Percentiles rank a stretch among this genome's conserved stretches.
These are phyloP conservation scores for Prunus yedoensis DNA, from an alignment of 331 rosid species.

Conservation along the genomic window DNA sequence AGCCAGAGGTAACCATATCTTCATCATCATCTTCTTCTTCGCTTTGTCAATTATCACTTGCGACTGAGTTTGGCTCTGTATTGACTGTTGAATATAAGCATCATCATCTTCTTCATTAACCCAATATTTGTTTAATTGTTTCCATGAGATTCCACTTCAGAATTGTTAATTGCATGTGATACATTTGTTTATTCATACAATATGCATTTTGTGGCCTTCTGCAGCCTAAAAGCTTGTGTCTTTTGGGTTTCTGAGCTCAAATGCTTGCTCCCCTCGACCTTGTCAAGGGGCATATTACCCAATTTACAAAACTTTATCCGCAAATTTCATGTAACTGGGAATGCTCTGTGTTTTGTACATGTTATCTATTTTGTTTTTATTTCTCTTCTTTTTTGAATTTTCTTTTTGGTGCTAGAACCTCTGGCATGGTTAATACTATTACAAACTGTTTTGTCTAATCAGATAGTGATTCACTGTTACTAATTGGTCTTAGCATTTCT, in stretches of 20 bases:
- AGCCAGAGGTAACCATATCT: constrained; percentile 18
- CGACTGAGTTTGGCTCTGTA: background rate
- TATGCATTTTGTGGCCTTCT: background rate
- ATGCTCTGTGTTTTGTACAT: background rate
- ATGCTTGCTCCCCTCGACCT: background rate
- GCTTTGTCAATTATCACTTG: background rate
- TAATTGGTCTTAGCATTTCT: background rate
- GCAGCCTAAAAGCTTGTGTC: background rate
- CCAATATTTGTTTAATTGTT: background rate
- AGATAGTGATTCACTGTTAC: background rate
- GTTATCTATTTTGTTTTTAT: background rate
- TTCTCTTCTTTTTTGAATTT: too few relatives aligned
- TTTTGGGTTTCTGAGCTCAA: constrained; percentile 8
- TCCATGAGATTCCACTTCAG: background rate
- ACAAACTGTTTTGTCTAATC: background rate
- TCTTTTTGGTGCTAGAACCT: background rate
- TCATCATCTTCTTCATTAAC: background rate
- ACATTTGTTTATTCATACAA: background rate
- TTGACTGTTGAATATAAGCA: background rate
- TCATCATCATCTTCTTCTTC: background rate
- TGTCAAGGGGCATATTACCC: background rate
- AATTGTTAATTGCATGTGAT: constrained; percentile 3
- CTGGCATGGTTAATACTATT: background rate
- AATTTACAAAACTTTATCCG: background rate
- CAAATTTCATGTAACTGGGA: background rate